phyloP scores from a whole-genome alignment of 2,329 filamentous ascomycete genomes.

The Drechslerella dactyloides region DNA sequence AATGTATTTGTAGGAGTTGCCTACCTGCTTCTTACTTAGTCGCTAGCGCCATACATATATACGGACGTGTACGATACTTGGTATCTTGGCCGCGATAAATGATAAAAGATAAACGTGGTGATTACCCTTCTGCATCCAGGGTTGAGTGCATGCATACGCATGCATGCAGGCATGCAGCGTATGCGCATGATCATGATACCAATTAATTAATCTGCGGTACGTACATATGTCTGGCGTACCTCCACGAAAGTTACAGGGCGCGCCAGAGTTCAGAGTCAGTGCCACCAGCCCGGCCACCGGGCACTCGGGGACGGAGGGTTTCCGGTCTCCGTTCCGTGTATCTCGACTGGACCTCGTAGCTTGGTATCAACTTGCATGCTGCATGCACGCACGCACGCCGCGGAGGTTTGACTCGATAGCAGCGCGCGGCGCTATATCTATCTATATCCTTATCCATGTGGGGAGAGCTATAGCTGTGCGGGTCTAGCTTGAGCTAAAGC shows the following conservation, averaged over 20 bases:
- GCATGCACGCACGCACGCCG: background rate
- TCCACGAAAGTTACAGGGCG: background rate
- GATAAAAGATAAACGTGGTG: background rate
- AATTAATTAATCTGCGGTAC: background rate
- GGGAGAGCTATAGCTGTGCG: too few species aligned
- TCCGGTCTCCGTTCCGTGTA: background rate
- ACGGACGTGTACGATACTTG: background rate
- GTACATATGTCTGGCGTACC: background rate
- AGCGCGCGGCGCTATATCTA: too few species aligned
- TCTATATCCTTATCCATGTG: too few species aligned
- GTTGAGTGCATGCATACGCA: too few species aligned
- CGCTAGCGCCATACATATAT: background rate
- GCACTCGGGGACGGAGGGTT: background rate
- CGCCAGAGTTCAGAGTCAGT: background rate
- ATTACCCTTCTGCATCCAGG: background rate
- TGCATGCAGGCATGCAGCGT: background rate
- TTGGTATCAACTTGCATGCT: background rate
- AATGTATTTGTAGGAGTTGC: too few species aligned
- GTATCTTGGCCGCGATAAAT: background rate
- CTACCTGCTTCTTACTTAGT: too few species aligned
- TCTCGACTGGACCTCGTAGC: background rate
- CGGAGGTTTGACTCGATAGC: too few species aligned
- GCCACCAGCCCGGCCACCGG: background rate
- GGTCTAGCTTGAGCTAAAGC: too few species aligned
- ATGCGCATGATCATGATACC: constrained; percentile 4